phyloP scores from a whole-genome alignment of 257 asterid species.

The Voacanga thouarsii region DNA sequence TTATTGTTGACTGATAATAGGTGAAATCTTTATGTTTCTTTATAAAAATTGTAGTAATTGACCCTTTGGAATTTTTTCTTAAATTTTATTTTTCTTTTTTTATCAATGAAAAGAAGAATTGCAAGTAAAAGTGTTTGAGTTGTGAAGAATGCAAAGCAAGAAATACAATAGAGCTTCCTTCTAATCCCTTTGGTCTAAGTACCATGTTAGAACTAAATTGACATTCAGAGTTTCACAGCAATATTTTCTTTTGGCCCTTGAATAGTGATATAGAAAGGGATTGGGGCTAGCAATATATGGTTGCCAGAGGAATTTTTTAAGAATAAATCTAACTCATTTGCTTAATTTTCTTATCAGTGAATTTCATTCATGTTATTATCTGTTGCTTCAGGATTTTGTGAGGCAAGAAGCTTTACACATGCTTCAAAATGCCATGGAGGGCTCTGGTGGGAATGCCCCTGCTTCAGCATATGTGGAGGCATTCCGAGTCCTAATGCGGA shows the following conservation, averaged over 20 bases:
- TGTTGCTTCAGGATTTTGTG: conserved; percentile 75
- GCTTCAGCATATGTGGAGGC: conserved; percentile 82
- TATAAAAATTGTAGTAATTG: background rate
- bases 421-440: conserved; percentile 98
- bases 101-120: background rate
- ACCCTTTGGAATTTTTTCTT: too few species aligned
- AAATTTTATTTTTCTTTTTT: too few species aligned
- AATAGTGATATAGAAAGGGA: background rate
- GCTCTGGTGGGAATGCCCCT: conserved; percentile 81
- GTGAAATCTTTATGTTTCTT: background rate
- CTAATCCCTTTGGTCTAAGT: background rate
- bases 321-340: background rate
- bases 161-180: background rate
- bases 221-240: background rate
- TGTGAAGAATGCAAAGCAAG: background rate
- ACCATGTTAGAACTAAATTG: background rate
- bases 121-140: background rate
- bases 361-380: background rate
- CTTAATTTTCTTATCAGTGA: background rate
- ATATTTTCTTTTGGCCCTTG: background rate
- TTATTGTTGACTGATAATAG: background rate
- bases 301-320: background rate
- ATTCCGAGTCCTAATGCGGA: conserved; percentile 70
- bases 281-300: background rate
- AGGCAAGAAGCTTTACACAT: conserved; percentile 92